These are phyloP conservation scores for Retiboletus flavoniger DNA, from an alignment of 1,284 basidiomycete species.

Conservation along the genomic window DNA sequence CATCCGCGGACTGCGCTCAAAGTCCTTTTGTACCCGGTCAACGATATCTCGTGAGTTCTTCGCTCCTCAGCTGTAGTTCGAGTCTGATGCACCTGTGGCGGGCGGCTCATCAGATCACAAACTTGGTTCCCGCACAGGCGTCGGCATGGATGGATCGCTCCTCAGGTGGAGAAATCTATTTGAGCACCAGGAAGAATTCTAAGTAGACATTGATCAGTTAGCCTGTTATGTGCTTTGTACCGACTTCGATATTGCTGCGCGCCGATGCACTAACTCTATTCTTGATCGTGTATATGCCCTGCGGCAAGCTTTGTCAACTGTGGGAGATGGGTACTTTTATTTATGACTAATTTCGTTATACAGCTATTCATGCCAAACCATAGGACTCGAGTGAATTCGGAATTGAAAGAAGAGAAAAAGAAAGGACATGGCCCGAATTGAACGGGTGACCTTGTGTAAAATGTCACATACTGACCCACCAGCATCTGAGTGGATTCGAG, in stretches of 20 bases:
- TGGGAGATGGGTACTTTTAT: neutral
- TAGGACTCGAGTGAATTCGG: too few relatives aligned
- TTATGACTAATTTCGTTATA: neutral
- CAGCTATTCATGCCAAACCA: neutral
- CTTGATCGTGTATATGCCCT: neutral
- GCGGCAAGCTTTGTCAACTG: neutral
- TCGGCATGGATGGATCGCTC: slow-evolving; percentile 33
- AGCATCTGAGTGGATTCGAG: neutral
- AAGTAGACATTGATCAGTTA: slow-evolving; percentile 30
- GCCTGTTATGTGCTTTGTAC: neutral
- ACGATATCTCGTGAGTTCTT: slow-evolving; percentile 59
- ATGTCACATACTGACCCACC: too few relatives aligned
- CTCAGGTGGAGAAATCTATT: slow-evolving; percentile 30
- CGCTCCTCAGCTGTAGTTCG: neutral
- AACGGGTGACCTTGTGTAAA: too few relatives aligned
- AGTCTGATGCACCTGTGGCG: neutral
- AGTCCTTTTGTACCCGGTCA: slow-evolving; percentile 65
- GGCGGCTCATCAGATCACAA: slow-evolving; percentile 26
- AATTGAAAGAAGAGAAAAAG: too few relatives aligned
- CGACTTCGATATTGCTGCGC: neutral
- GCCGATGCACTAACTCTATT: neutral
- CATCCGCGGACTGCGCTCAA: slow-evolving; percentile 49
- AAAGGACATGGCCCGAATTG: too few relatives aligned
- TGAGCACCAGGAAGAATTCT: slow-evolving; percentile 32
- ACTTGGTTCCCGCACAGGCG: slow-evolving; percentile 29